A percentile compares a stretch with the other conserved stretches of the same genome.
Evolutionary conservation across 106 monocot species (phyloP).

Genomic region (Vanilla planifolia): DNA sequence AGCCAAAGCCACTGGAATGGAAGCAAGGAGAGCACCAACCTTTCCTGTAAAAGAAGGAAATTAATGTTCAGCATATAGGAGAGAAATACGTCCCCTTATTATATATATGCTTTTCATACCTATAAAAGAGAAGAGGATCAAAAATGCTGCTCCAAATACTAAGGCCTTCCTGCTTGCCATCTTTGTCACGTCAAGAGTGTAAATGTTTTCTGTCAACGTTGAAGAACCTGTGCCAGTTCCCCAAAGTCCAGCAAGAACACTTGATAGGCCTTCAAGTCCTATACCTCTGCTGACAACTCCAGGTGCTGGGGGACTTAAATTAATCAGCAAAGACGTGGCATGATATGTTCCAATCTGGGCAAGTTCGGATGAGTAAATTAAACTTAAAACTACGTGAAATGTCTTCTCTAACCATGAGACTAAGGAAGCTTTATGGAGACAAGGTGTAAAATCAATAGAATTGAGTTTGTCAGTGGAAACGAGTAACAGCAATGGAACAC

Average conservation of each 20-base stretch:
- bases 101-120: too few relatives aligned
- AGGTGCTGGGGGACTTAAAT: slow-evolving; percentile 74
- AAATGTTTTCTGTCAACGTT: slow-evolving; percentile 91
- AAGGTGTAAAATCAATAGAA: too few relatives aligned
- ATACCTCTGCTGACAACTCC: slow-evolving; percentile 93
- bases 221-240: slow-evolving; percentile 90
- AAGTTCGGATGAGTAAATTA: not conserved
- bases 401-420: not conserved
- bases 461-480: too few relatives aligned
- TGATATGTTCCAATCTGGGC: slow-evolving; percentile 90
- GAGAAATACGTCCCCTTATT: too few relatives aligned
- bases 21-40: slow-evolving; percentile 91
- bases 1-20: slow-evolving; percentile 83
- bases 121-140: slow-evolving; percentile 85
- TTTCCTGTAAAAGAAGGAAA: slow-evolving; percentile 46
- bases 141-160: slow-evolving; percentile 63
- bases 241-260: slow-evolving; percentile 94
- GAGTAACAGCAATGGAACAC: too few relatives aligned
- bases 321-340: slow-evolving; percentile 67
- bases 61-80: not conserved
- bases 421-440: too few relatives aligned
- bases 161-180: slow-evolving; percentile 81
- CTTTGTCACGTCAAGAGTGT: slow-evolving; percentile 78
- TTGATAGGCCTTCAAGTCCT: slow-evolving; percentile 85
- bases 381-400: not conserved